Percentiles rank a stretch among this genome's conserved stretches.
Evolutionary conservation across 192 early-diverging fungal genomes (phyloP).

Genomic region (Podochytrium sp.): DNA sequence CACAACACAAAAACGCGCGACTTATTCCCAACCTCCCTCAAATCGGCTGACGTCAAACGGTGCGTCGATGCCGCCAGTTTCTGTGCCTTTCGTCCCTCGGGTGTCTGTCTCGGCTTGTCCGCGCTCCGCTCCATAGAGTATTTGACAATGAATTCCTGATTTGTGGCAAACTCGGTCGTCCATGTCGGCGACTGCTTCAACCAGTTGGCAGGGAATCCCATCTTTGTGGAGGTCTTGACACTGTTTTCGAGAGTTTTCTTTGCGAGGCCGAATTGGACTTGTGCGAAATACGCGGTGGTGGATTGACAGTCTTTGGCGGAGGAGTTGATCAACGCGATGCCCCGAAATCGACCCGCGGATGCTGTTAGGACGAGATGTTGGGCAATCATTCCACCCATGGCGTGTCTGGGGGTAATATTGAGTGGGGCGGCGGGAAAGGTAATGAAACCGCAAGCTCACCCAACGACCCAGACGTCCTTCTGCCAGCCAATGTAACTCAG

Average conservation of each 20-base stretch:
- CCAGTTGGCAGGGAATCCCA: neutral
- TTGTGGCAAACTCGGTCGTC: neutral
- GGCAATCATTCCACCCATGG: constrained; percentile 14
- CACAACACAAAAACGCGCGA: neutral
- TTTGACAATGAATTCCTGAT: neutral
- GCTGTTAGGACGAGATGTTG: neutral
- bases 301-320: neutral
- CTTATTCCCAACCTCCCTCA: neutral
- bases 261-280: neutral
- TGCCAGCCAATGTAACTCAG: neutral
- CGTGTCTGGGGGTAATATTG: neutral
- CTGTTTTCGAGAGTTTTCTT: neutral
- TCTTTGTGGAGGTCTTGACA: neutral
- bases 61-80: neutral
- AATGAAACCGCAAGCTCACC: neutral
- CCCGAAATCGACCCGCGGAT: neutral
- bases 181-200: neutral
- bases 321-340: neutral
- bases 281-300: no score
- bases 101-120: neutral
- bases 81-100: neutral
- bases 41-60: neutral
- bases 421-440: neutral
- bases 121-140: neutral
- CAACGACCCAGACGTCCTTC: neutral